Evolutionary conservation across 805 yeast species (phyloP), one percentile per base, ranked within the genome.

Genomic region (Candida boleticola): DNA sequence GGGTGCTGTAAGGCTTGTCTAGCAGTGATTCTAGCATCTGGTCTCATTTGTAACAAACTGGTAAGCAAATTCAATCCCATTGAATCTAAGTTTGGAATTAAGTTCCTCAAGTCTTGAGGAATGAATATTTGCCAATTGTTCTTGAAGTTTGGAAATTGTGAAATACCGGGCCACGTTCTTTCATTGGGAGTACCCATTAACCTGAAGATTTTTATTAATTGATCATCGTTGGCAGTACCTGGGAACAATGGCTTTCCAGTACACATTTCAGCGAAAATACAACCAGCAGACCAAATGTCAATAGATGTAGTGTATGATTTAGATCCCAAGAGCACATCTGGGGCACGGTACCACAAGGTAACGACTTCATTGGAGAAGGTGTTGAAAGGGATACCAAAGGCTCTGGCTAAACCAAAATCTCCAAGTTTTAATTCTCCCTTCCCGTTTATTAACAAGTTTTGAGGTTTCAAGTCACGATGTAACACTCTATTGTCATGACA

Each of bases 281-380:
- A 93, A 13, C 99, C 99, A 13, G 96, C 95, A 14, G 97, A 89
- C 99, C 99, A 93, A 68, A 93, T 88, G 61, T 93, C 99, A 46
- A 93, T 95, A 6, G 97, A 90, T 0, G 99, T 93, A 36, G 96
- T 86, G 65, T 93, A 93, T 43, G 95, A 92, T 53, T 97, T 80
- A 2, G 96, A 89, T 2, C 99, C 99, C 57, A 93, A 74, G 40
- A 93, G 71, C 23, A 93, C 98, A 60, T 92, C 99, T 0, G 99
- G 99, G 0, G 98, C 97, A 50, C 99, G 79, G 65, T 92, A 92
- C 99, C 99, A 93, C 49, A 93, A 71, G 0, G 99, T 93, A 35
- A 93, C 99, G 40, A 93, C 98, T 63, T 93, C 99, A 64, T 92
- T 93, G 17, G 97, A 88, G 58, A 90, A 93, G 0, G 99, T 93